Base-by-base conservation (phyloP, 1,139 yeast genomes). In the Blastobotrys malaysiensis region DNA sequence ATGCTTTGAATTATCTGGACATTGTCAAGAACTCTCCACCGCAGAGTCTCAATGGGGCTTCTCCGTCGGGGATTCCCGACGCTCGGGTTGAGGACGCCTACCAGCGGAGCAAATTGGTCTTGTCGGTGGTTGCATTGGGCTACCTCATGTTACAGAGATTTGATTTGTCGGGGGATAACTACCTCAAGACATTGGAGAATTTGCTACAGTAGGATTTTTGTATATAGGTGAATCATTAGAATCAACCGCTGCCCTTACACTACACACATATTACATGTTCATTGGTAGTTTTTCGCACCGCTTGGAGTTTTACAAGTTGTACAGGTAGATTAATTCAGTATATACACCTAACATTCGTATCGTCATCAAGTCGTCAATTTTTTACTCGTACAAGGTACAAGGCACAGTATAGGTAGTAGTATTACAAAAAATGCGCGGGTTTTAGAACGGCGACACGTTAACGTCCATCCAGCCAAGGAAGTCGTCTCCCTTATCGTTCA, bases 381-480 rank as follows among this genome's bases (percentile, higher is more conserved):
- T 5, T 3, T 31, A 26, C 31, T 13, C 39, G 39, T 31, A 31
- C n/a, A n/a, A n/a, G n/a, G n/a, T n/a, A n/a, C n/a, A n/a, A n/a
- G n/a, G n/a, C n/a, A n/a, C n/a, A n/a, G n/a, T n/a, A n/a, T 13
- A 31, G 39, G 39, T 3, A 31, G 11, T 31, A 31, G 39, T 31
- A 31, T 13, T 31, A 31, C 39, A 31, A 31, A 26, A 31, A 31
- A 5, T 16, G 39, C 16, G 3, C 7, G 9, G 26, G 5, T 22
- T 13, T 39, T 51, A 51, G 20, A 51, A 51, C 9, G 53, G 53
- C 24, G 53, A 46, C 2, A 51, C 53, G 59, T 80, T 79, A 64
- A 77, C 83, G 66, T 90, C 97, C 74, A 90, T 86, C 97, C 97
- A 91, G n/a, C 97, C 97, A 52, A 91, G 74, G 66, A 91, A 86